Conservation (phyloP, 768 basidiomycete species). For the Boletus rubescentipes region DNA sequence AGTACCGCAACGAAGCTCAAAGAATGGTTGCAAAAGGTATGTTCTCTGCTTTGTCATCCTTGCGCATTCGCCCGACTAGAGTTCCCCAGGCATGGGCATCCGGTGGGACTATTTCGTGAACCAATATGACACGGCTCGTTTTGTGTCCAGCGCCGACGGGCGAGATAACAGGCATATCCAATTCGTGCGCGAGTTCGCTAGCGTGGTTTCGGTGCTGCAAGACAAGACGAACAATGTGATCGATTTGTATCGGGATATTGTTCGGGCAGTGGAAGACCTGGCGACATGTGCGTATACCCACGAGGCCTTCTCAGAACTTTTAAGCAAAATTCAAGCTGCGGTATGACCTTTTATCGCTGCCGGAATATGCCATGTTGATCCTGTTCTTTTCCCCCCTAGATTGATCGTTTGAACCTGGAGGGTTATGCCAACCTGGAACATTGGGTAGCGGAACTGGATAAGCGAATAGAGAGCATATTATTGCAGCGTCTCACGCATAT, state of each 20-base stretch:
- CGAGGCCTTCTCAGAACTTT: constrained; percentile 77
- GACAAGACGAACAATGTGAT: constrained; percentile 96
- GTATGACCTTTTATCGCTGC: constrained; percentile 43
- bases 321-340: constrained; percentile 80
- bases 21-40: constrained; percentile 88
- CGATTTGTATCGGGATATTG: constrained; percentile 85
- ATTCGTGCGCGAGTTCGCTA: constrained; percentile 94
- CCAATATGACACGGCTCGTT: constrained; percentile 83
- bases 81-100: constrained; percentile 77
- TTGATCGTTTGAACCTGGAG: constrained; percentile 92
- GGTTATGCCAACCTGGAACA: constrained; percentile 93
- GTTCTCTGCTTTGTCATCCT: constrained; percentile 19
- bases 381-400: constrained; percentile 43
- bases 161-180: constrained; percentile 87
- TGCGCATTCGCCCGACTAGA: not conserved
- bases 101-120: constrained; percentile 98
- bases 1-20: constrained; percentile 91
- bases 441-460: constrained; percentile 84
- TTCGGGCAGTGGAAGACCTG: constrained; percentile 83
- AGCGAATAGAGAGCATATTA: constrained; percentile 80
- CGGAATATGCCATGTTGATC: not conserved
- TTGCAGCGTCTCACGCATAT: constrained; percentile 72
- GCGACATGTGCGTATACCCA: constrained; percentile 80
- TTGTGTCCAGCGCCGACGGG: constrained; percentile 70
- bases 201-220: constrained; percentile 88